Base-by-base conservation (phyloP, 306 rosid genomes). In the Erythrophleum fordii region DNA sequence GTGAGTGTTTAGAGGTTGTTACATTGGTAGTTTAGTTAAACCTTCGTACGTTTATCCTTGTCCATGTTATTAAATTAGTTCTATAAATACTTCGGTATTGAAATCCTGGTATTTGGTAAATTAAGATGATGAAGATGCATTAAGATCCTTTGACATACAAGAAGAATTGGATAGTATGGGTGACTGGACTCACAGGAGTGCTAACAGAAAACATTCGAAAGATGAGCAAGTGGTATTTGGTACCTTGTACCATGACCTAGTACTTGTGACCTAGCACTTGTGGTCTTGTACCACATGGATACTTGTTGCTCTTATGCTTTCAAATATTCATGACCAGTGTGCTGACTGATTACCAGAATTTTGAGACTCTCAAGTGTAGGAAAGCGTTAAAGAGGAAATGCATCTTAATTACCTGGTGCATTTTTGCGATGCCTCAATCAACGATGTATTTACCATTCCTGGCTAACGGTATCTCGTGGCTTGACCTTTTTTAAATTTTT, bases 31-130 rank as follows among this genome's bases (percentile, higher is more conserved):
- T n/a, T n/a, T n/a, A n/a, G n/a, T n/a, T n/a, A n/a, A n/a, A n/a
- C n/a, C n/a, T n/a, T n/a, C n/a, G n/a, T n/a, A n/a, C n/a, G n/a
- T n/a, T n/a, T n/a, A n/a, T n/a, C n/a, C n/a, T n/a, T n/a, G n/a
- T n/a, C n/a, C n/a, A n/a, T n/a, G n/a, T n/a, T n/a, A n/a, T n/a
- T n/a, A n/a, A n/a, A n/a, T n/a, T n/a, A n/a, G 37, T 8, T 62
- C 39, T 60, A 0, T 5, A 12, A 60, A 16, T 39, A 8, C 69
- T 9, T 58, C 7, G 5, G 52, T 20, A 14, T 20, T 69, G 29
- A 80, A 80, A 80, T 80, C 52, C 67, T 73, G 49, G 39, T 22
- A 23, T 53, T 56, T 59, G 62, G 26, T 14, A 72, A 29, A 62
- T 52, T 23, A 26, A 52, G 20, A 34, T 37, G 37, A 6, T 6